phyloP scores from a whole-genome alignment of 352 stramenopile species.

The Phytophthora kernoviae region DNA sequence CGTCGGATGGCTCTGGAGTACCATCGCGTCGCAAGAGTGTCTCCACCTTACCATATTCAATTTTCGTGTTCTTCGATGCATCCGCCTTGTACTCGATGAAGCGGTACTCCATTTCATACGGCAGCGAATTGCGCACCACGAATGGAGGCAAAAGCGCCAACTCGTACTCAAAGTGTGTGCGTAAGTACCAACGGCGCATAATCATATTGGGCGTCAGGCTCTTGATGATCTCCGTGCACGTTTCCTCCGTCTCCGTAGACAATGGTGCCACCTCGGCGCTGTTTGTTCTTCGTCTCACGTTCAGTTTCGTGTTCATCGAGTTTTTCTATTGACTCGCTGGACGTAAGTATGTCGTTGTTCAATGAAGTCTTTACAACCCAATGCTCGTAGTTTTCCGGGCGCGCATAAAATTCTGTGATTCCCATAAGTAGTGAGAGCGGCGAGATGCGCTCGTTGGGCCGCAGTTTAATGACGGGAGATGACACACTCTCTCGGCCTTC shows the following conservation, averaged over 20 bases:
- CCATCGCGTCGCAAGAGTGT: conserved; percentile 46
- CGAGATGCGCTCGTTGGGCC: conserved; percentile 66
- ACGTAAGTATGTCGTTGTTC: conserved; percentile 82
- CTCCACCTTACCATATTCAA: conserved; percentile 72
- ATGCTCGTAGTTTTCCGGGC: conserved; percentile 63
- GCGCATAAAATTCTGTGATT: conserved; percentile 83
- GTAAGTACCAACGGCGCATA: conserved; percentile 74
- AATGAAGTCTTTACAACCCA: conserved; percentile 80
- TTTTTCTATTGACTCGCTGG: conserved; percentile 52
- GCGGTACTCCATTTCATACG: conserved; percentile 84
- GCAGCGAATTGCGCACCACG: conserved; percentile 85
- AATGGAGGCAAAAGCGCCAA: conserved; percentile 78
- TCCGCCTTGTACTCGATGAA: conserved; percentile 85
- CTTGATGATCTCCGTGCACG: conserved; percentile 75
- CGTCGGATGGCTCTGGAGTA: conserved; percentile 30
- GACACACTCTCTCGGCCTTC: conserved; percentile 51
- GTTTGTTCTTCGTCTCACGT: conserved; percentile 51
- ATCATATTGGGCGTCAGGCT: conserved; percentile 75
- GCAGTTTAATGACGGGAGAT: conserved; percentile 64
- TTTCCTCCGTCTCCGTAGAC: conserved; percentile 82
- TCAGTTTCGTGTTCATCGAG: conserved; percentile 60
- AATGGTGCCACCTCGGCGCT: conserved; percentile 68
- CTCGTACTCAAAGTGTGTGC: conserved; percentile 84
- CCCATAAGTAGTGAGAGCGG: conserved; percentile 76
- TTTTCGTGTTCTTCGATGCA: conserved; percentile 48